Conservation (phyloP, 2,329 filamentous ascomycete species). For the Rosellinia necatrix region DNA sequence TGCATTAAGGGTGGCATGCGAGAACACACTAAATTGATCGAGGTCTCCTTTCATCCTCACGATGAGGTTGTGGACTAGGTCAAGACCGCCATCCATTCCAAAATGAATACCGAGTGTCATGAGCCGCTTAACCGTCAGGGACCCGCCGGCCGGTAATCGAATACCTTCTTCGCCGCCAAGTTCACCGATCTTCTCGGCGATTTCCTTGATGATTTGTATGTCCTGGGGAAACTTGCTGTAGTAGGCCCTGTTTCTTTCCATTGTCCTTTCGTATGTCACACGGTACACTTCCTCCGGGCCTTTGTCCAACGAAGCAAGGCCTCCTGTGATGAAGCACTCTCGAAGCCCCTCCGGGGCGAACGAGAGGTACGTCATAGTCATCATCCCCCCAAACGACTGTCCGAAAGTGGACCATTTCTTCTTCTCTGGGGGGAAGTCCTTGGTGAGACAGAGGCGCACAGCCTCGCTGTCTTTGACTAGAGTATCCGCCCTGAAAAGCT, state of each 20-base stretch:
- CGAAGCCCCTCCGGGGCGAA: conserved; percentile 76
- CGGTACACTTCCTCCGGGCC: conserved; percentile 76
- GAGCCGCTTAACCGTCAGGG: conserved; percentile 73
- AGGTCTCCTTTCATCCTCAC: conserved; percentile 74
- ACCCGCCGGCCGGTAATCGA: conserved; percentile 71
- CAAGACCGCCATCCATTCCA: conserved; percentile 78
- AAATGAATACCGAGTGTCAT: conserved; percentile 78
- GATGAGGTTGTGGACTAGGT: conserved; percentile 74
- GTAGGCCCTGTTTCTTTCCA: conserved; percentile 75
- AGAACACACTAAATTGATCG: conserved; percentile 75
- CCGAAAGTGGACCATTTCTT: conserved; percentile 86
- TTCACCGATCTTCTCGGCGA: conserved; percentile 67
- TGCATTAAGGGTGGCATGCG: conserved; percentile 68
- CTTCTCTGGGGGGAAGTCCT: conserved; percentile 69
- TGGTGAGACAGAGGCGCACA: conserved; percentile 74
- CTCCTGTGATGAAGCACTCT: conserved; percentile 85
- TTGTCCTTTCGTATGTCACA: conserved; percentile 70
- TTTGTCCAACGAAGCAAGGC: conserved; percentile 76
- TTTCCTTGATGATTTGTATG: conserved; percentile 65
- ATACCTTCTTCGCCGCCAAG: conserved; percentile 55
- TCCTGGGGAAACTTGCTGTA: conserved; percentile 88
- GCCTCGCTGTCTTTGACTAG: conserved; percentile 91
- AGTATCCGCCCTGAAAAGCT: conserved; percentile 84
- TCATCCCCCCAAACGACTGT: conserved; percentile 92
- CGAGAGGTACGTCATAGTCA: conserved; percentile 81